A percentile compares a stretch with the other conserved stretches of the same genome.
Evolutionary conservation across 768 basidiomycete species (phyloP).

Genomic region (Tulasnella sp.): DNA sequence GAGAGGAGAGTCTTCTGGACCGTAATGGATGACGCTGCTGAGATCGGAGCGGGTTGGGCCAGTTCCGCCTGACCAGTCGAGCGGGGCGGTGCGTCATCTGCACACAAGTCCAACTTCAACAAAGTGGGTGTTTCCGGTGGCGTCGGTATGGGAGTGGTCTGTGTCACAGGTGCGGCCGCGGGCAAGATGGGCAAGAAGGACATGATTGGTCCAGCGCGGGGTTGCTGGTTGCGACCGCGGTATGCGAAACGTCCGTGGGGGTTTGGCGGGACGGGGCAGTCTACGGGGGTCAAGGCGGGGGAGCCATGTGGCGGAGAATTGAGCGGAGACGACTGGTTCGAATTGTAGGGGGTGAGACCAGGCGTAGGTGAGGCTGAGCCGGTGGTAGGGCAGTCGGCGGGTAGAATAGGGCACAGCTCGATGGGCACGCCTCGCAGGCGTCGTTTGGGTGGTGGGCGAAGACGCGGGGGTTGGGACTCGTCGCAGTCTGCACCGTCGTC

Average conservation of each 20-base stretch:
- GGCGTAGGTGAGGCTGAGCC: not conserved
- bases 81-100: not conserved
- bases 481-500: constrained; percentile 1
- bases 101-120: not conserved
- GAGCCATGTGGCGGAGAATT: constrained; percentile 9
- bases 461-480: not conserved
- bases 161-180: not conserved
- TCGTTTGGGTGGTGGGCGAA: not conserved
- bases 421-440: constrained; percentile 3
- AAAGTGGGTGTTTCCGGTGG: constrained; percentile 7
- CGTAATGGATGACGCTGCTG: not conserved
- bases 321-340: not conserved
- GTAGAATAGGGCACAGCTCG: constrained; percentile 10
- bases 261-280: not conserved
- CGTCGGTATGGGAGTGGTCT: not conserved
- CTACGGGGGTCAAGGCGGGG: constrained; percentile 5
- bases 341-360: constrained; percentile 6
- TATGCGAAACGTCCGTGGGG: not conserved
- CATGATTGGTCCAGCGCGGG: not conserved
- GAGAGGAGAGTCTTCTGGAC: not conserved
- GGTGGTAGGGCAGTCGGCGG: not conserved
- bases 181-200: constrained; percentile 7
- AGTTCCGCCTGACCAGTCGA: not conserved
- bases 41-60: not conserved
- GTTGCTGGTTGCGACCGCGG: not conserved